Conservation (phyloP, 306 rosid species). For the Castanopsis chinensis region DNA sequence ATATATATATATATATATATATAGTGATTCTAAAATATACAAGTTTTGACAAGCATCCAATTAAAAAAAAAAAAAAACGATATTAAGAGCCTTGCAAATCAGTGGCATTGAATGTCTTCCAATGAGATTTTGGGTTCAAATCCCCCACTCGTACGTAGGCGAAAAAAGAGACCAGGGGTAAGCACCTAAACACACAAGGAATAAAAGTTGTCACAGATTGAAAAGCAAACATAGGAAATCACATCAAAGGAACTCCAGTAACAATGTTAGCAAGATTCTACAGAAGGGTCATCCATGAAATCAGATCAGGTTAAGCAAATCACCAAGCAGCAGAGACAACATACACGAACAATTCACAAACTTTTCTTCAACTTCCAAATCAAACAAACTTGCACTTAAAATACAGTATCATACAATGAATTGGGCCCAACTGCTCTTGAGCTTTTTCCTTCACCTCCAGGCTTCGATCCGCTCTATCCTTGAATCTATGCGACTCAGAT, state of each 20-base stretch:
- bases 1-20: no score
- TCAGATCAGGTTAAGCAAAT: slow-evolving; percentile 39
- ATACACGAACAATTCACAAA: slow-evolving; percentile 40
- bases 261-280: slow-evolving; percentile 37
- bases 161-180: no score
- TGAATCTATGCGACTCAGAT: slow-evolving; percentile 43
- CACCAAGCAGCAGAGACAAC: slow-evolving; percentile 21
- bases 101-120: no score
- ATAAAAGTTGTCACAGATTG: slow-evolving; percentile 12
- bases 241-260: slow-evolving; percentile 22
- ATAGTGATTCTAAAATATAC: no score
- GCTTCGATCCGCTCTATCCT: slow-evolving; percentile 59
- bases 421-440: background rate
- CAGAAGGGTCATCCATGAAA: slow-evolving; percentile 21
- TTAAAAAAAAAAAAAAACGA: no score
- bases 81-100: no score
- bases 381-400: slow-evolving; percentile 33
- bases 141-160: no score
- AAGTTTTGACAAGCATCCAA: no score
- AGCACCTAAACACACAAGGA: background rate
- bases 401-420: slow-evolving; percentile 29
- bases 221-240: slow-evolving; percentile 28
- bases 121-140: no score
- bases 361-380: slow-evolving; percentile 28
- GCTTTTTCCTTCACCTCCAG: slow-evolving; percentile 53